These are phyloP conservation scores for Phytophthora hibernalis DNA, from an alignment of 352 stramenopile species.

Conservation along the genomic window DNA sequence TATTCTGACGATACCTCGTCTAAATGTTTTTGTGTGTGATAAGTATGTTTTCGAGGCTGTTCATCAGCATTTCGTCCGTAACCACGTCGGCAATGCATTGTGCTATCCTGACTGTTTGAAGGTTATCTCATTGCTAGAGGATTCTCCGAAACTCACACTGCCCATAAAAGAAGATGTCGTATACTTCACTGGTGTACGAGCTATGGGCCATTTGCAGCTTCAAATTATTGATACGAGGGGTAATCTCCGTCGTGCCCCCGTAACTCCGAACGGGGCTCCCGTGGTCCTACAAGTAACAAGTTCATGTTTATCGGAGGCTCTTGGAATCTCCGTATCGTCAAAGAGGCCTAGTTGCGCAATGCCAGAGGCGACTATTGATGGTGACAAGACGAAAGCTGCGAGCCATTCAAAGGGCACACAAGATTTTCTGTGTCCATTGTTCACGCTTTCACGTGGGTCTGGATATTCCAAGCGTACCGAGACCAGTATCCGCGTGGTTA, in stretches of 20 bases:
- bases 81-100: slow-evolving; percentile 42
- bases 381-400: slow-evolving; percentile 2
- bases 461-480: not conserved
- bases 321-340: not conserved
- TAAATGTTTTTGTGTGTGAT: not conserved
- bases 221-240: slow-evolving; percentile 25
- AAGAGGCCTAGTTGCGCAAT: not conserved
- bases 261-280: slow-evolving; percentile 32
- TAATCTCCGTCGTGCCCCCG: slow-evolving; percentile 4
- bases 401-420: not conserved
- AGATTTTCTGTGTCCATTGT: slow-evolving; percentile 44
- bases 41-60: slow-evolving; percentile 59
- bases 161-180: slow-evolving; percentile 27
- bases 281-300: slow-evolving; percentile 47
- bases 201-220: slow-evolving; percentile 43
- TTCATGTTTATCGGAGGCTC: slow-evolving; percentile 27
- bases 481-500: slow-evolving; percentile 37
- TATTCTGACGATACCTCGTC: not conserved
- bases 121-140: slow-evolving; percentile 49
- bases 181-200: slow-evolving; percentile 37
- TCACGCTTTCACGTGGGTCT: not conserved
- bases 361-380: not conserved
- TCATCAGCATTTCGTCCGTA: slow-evolving; percentile 68
- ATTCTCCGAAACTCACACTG: slow-evolving; percentile 26
- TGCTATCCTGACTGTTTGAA: slow-evolving; percentile 50